Percentiles rank a stretch among this genome's conserved stretches.
Conservation (phyloP, 1,139 yeast genomes). For the Petasospora rhodanensis region DNA sequence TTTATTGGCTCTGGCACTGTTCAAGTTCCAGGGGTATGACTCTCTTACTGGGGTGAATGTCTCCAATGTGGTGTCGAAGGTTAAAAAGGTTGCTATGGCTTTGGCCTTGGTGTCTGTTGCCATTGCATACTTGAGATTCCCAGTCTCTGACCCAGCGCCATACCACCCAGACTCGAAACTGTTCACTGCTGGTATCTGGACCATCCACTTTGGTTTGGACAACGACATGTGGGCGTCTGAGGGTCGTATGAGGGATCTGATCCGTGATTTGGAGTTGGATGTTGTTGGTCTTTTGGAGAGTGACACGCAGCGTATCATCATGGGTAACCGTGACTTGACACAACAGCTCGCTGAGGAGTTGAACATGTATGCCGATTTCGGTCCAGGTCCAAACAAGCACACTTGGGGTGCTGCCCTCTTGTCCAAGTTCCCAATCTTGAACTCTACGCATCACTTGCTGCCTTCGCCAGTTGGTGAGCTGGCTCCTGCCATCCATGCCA, state of each 20-base stretch:
- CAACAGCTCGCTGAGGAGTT: slow-evolving; percentile 89
- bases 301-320: slow-evolving; percentile 89
- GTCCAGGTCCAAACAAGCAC: slow-evolving; percentile 97
- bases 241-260: slow-evolving; percentile 78
- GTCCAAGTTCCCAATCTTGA: slow-evolving; percentile 88
- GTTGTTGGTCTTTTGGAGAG: slow-evolving; percentile 87
- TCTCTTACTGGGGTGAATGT: slow-evolving; percentile 2
- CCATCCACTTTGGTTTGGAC: slow-evolving; percentile 93
- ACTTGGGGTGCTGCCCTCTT: slow-evolving; percentile 96
- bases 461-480: slow-evolving; percentile 98
- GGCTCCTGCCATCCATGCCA: slow-evolving; percentile 97
- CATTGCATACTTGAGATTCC: slow-evolving; percentile 56
- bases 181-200: slow-evolving; percentile 96
- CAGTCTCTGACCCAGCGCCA: slow-evolving; percentile 58
- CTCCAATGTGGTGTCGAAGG: slow-evolving; percentile 10
- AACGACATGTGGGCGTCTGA: slow-evolving; percentile 99
- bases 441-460: slow-evolving; percentile 83
- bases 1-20: slow-evolving; percentile 36
- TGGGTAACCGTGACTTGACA: slow-evolving; percentile 93
- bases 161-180: slow-evolving; percentile 71
- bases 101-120: slow-evolving; percentile 27
- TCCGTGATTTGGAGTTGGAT: slow-evolving; percentile 82
- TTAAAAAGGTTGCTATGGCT: slow-evolving; percentile 17
- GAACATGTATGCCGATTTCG: slow-evolving; percentile 92
- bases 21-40: slow-evolving; percentile 6